These are phyloP conservation scores for Cladosporium sp. DNA, from an alignment of 2,329 filamentous ascomycete genomes.

Conservation along the genomic window DNA sequence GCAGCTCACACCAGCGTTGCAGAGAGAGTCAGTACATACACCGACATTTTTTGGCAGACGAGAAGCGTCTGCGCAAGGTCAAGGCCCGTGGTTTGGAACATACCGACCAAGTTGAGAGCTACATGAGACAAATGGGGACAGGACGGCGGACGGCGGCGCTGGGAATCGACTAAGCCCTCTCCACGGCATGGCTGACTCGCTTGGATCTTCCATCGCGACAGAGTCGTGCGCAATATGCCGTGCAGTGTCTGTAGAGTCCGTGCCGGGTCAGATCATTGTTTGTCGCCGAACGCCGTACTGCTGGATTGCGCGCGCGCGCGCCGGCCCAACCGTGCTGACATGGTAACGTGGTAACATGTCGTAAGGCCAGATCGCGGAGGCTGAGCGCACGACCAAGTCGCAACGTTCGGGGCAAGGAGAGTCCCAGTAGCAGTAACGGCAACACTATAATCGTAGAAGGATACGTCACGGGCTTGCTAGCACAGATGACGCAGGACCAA, in stretches of 20 bases:
- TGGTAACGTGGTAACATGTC: constrained; percentile 3
- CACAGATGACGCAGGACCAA: constrained; percentile 1
- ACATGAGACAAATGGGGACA: not conserved
- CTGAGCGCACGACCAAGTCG: not conserved
- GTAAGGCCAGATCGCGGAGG: constrained; percentile 3
- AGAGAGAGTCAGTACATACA: constrained; percentile 4
- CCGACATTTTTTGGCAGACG: not conserved
- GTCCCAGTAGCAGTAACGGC: not conserved
- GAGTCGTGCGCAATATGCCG: constrained; percentile 5
- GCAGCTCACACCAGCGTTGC: not conserved
- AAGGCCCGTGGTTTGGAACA: not conserved
- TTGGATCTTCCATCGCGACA: not conserved
- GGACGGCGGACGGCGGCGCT: not conserved
- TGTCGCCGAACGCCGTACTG: not conserved
- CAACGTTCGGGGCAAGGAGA: not conserved
- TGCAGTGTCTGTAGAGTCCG: constrained; percentile 1
- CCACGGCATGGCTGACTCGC: not conserved
- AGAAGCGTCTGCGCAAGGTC: not conserved
- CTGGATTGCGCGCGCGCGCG: not conserved
- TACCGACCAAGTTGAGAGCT: not conserved
- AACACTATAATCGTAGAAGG: not conserved
- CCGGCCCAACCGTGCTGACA: not conserved
- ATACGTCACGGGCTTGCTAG: not conserved
- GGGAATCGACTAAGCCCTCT: not conserved
- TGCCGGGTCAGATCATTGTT: not conserved